Conservation (phyloP, 2,329 filamentous ascomycete genomes). For the Aspergillus aculeatus region DNA sequence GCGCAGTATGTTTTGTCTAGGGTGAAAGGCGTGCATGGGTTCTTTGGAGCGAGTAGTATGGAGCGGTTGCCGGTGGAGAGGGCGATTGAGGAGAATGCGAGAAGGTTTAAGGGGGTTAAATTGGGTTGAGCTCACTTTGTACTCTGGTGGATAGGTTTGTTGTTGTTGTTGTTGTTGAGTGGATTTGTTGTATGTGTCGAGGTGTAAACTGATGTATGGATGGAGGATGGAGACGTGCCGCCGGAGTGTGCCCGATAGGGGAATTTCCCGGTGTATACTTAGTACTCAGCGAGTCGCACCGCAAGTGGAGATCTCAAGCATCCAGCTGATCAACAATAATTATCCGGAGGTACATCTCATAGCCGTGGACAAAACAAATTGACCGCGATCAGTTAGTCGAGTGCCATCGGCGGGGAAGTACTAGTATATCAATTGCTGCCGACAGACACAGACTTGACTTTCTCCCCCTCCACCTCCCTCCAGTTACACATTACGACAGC, state of each 20-base stretch:
- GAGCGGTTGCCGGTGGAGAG: slow-evolving; percentile 67
- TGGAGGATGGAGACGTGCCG: background rate
- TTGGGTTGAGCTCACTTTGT: slow-evolving; percentile 9
- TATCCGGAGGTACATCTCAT: background rate
- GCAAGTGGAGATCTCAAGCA: background rate
- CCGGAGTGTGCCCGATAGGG: slow-evolving; percentile 20
- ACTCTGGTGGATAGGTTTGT: too few relatives aligned
- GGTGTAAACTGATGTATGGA: background rate
- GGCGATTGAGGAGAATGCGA: slow-evolving; percentile 61
- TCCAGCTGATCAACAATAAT: background rate
- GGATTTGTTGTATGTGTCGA: background rate
- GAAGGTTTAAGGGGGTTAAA: slow-evolving; percentile 51
- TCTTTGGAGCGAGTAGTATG: slow-evolving; percentile 69
- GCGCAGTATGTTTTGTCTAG: slow-evolving; percentile 61
- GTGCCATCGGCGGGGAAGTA: background rate
- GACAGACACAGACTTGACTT: background rate
- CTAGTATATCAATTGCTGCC: background rate
- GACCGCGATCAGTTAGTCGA: background rate
- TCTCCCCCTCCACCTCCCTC: background rate
- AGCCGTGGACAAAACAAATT: background rate
- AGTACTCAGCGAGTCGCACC: background rate
- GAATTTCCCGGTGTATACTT: slow-evolving; percentile 23
- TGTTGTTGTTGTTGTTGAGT: background rate
- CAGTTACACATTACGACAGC: background rate
- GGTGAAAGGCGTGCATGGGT: slow-evolving; percentile 66